These are phyloP conservation scores for Chlorella sp. DNA, from an alignment of 139 green algal genomes.

Conservation along the genomic window DNA sequence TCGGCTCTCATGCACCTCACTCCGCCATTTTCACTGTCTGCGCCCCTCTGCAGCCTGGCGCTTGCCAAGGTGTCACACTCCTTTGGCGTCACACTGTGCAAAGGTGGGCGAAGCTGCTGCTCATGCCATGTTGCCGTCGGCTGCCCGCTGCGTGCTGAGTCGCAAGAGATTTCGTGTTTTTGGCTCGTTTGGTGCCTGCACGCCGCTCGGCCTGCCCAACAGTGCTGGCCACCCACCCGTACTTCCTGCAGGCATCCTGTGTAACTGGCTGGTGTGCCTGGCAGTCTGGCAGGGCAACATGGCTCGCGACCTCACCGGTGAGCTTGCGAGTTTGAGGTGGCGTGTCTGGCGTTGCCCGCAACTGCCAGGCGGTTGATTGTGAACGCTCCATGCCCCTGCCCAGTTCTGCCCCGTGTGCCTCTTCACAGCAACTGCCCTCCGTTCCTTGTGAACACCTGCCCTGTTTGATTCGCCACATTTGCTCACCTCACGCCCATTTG, in stretches of 20 bases:
- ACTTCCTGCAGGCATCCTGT: slow-evolving; percentile 17
- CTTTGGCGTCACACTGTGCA: slow-evolving; percentile 16
- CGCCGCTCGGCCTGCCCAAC: background rate
- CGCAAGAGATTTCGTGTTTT: no score
- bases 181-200: background rate
- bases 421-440: no score
- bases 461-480: no score
- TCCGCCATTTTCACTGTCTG: background rate
- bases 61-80: slow-evolving; percentile 2
- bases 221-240: background rate
- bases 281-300: slow-evolving; percentile 40
- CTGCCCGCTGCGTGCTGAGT: no score
- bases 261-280: slow-evolving; percentile 41
- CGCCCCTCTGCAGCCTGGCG: background rate
- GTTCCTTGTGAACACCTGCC: no score
- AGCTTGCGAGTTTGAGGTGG: background rate
- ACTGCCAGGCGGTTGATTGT: no score
- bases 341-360: no score
- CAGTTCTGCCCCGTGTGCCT: no score
- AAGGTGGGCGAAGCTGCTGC: background rate
- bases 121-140: no score
- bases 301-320: slow-evolving; percentile 16
- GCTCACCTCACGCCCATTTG: no score
- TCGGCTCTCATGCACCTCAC: background rate
- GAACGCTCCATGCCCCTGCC: no score